Conservation (phyloP, 2,329 filamentous ascomycete species). For the Aspergillus viridinutans region DNA sequence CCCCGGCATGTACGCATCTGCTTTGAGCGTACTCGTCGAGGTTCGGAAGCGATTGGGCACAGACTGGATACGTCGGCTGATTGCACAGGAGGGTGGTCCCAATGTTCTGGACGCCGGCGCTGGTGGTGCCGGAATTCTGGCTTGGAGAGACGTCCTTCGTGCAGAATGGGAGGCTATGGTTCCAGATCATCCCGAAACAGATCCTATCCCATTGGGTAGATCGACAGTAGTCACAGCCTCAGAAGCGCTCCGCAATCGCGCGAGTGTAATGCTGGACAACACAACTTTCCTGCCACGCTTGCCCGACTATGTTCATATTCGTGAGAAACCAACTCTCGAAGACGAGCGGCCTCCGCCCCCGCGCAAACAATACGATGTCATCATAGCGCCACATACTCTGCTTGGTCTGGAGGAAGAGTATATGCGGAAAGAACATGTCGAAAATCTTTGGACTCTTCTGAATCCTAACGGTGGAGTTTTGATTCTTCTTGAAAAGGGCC, state of each 20-base stretch:
- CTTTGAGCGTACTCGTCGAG: slow-evolving; percentile 55
- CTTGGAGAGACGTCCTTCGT: slow-evolving; percentile 66
- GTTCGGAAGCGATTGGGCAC: slow-evolving; percentile 57
- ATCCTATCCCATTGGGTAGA: slow-evolving; percentile 54
- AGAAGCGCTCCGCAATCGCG: slow-evolving; percentile 67
- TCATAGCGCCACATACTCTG: slow-evolving; percentile 82
- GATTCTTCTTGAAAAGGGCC: slow-evolving; percentile 83
- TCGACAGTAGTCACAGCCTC: slow-evolving; percentile 78
- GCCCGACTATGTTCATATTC: slow-evolving; percentile 74
- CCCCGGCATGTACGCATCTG: slow-evolving; percentile 58
- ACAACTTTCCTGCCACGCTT: slow-evolving; percentile 88
- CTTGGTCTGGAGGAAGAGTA: slow-evolving; percentile 72
- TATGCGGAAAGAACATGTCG: slow-evolving; percentile 70
- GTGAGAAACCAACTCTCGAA: slow-evolving; percentile 56
- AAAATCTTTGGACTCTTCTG: slow-evolving; percentile 85
- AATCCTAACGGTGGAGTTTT: slow-evolving; percentile 81
- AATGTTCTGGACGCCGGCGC: slow-evolving; percentile 59
- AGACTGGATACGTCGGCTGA: slow-evolving; percentile 54
- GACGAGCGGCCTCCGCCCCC: slow-evolving; percentile 50
- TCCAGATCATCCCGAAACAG: slow-evolving; percentile 37
- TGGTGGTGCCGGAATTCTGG: slow-evolving; percentile 58
- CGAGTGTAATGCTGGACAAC: slow-evolving; percentile 74
- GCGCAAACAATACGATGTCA: slow-evolving; percentile 80
- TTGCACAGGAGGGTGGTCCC: slow-evolving; percentile 54
- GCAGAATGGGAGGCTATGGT: slow-evolving; percentile 75